A percentile compares a stretch with the other conserved stretches of the same genome.
These are phyloP conservation scores for Dothideomycetes sp. DNA, from an alignment of 2,329 filamentous ascomycete species.

Conservation along the genomic window DNA sequence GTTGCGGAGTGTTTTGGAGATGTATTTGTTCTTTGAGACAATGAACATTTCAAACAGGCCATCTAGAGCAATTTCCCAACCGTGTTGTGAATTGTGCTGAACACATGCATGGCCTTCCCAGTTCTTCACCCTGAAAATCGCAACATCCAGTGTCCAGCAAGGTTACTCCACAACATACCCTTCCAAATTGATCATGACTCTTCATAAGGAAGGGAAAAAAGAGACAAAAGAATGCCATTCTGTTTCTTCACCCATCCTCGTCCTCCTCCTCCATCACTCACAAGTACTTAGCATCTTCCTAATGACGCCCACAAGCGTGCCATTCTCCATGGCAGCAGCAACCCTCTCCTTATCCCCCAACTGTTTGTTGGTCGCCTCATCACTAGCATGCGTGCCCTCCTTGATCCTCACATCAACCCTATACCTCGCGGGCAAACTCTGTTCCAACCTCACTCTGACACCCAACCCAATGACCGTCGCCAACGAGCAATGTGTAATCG, in stretches of 20 bases:
- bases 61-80: too few relatives aligned
- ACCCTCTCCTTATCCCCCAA: conserved; percentile 93
- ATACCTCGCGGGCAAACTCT: conserved; percentile 83
- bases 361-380: conserved; percentile 95
- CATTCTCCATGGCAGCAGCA: conserved; percentile 88
- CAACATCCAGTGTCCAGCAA: too few relatives aligned
- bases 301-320: conserved; percentile 76
- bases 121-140: too few relatives aligned
- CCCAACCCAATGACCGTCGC: conserved; percentile 94
- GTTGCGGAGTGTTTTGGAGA: too few relatives aligned
- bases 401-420: conserved; percentile 90
- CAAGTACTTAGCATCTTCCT: conserved; percentile 69
- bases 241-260: background rate
- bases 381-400: conserved; percentile 89
- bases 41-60: too few relatives aligned
- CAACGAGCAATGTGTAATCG: conserved; percentile 91
- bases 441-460: conserved; percentile 82
- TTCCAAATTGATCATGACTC: too few relatives aligned
- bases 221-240: too few relatives aligned
- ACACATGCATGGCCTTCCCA: too few relatives aligned
- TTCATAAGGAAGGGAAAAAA: too few relatives aligned
- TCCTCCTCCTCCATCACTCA: conserved; percentile 18
- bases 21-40: too few relatives aligned
- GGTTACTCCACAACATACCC: too few relatives aligned
- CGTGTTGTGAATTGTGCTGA: too few relatives aligned